Conservation (phyloP, 106 monocot genomes). For the Phalaenopsis equestris region DNA sequence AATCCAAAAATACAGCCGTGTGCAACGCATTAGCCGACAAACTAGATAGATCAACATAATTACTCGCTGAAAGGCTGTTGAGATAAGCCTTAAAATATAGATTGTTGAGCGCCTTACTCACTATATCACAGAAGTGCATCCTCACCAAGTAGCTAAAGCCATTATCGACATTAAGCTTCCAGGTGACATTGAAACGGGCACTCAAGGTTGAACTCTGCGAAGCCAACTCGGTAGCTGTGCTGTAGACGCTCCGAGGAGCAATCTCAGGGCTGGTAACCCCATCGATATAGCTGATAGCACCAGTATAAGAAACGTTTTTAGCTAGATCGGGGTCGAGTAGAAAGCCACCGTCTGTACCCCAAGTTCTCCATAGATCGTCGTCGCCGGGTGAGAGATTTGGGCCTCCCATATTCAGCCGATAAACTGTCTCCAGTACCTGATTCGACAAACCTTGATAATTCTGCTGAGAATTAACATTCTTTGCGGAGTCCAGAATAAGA, state of each 20-base stretch:
- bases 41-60: conserved; percentile 29
- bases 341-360: conserved; percentile 40
- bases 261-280: conserved; percentile 34
- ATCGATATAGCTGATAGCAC: not conserved
- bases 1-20: conserved; percentile 38
- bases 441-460: conserved; percentile 24
- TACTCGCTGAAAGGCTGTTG: conserved; percentile 12
- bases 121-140: conserved; percentile 79
- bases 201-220: not conserved
- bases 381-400: conserved; percentile 28
- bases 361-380: conserved; percentile 68
- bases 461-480: conserved; percentile 25
- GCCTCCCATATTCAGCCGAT: conserved; percentile 76
- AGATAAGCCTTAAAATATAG: conserved; percentile 59
- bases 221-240: conserved; percentile 29
- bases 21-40: conserved; percentile 10
- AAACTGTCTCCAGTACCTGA: conserved; percentile 51
- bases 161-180: conserved; percentile 51
- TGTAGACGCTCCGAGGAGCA: conserved; percentile 53
- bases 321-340: conserved; percentile 17
- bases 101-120: conserved; percentile 17
- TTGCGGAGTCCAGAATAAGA: conserved; percentile 33
- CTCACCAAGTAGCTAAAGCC: conserved; percentile 44
- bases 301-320: not conserved
- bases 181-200: conserved; percentile 52